Conservation (phyloP, 257 asterid genomes). For the Solanum verrucosum region DNA sequence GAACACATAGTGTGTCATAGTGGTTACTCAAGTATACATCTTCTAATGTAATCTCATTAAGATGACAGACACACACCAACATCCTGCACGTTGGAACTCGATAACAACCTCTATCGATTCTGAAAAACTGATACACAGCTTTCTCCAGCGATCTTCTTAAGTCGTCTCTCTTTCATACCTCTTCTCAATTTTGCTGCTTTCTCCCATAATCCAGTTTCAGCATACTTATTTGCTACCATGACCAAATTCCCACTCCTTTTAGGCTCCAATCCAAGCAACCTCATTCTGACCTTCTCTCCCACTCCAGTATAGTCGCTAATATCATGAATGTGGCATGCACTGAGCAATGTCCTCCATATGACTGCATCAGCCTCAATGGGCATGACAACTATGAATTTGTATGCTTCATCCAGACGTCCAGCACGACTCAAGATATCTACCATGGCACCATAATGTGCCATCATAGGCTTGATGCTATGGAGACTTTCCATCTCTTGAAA, state of each 20-base stretch:
- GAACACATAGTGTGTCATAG: neutral
- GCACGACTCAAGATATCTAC: conserved; percentile 69
- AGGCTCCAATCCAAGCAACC: conserved; percentile 53
- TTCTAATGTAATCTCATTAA: neutral
- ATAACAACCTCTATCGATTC: conserved; percentile 35
- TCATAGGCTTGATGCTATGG: conserved; percentile 44
- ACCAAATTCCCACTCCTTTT: conserved; percentile 59
- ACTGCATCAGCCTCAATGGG: conserved; percentile 52
- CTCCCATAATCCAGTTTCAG: conserved; percentile 64
- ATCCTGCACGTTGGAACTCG: neutral
- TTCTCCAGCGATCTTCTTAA: conserved; percentile 64
- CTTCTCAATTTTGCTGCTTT: conserved; percentile 46
- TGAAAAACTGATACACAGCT: conserved; percentile 31
- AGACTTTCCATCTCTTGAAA: conserved; percentile 49
- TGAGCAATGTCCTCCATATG: conserved; percentile 76
- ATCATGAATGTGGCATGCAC: conserved; percentile 66
- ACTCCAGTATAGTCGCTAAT: conserved; percentile 31
- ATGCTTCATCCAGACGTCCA: conserved; percentile 60
- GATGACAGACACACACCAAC: neutral
- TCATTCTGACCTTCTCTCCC: conserved; percentile 40
- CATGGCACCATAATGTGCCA: conserved; percentile 66
- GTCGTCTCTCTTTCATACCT: conserved; percentile 35
- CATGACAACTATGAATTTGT: conserved; percentile 38
- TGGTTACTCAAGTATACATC: neutral
- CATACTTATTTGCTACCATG: conserved; percentile 61